phyloP scores from a whole-genome alignment of 2,329 filamentous ascomycete species.

The Penicillium capsulatum region DNA sequence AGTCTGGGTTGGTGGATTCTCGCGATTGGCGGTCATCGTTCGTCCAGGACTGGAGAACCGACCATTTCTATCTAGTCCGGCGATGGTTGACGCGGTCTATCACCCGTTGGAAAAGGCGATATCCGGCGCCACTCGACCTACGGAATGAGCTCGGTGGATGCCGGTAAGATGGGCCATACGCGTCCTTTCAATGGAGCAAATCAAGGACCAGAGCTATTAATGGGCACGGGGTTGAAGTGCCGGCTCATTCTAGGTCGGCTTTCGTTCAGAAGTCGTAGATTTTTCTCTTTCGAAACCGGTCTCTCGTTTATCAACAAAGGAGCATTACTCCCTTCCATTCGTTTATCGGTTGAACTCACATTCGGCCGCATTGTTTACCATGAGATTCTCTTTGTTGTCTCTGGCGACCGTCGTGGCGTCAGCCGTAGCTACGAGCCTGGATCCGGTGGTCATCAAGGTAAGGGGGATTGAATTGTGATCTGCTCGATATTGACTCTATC shows the following conservation, averaged over 20 bases:
- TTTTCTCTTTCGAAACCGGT: neutral
- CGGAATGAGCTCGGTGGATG: conserved; percentile 12
- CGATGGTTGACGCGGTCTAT: conserved; percentile 16
- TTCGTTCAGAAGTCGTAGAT: too few species aligned
- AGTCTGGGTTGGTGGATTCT: conserved; percentile 11
- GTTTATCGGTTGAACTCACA: conserved; percentile 14
- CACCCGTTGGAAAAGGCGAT: conserved; percentile 14
- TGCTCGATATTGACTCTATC: conserved; percentile 12
- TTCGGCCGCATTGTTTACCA: conserved; percentile 25
- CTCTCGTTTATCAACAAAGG: neutral
- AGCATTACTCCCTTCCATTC: conserved; percentile 12
- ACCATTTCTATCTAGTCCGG: conserved; percentile 7
- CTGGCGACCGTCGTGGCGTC: conserved; percentile 46
- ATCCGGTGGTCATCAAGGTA: conserved; percentile 61
- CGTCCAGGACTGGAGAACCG: conserved; percentile 10
- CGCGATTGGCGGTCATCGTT: conserved; percentile 1
- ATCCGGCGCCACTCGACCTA: conserved; percentile 6
- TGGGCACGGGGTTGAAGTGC: too few species aligned
- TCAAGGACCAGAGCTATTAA: too few species aligned
- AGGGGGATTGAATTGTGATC: conserved; percentile 1
- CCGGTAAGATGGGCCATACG: conserved; percentile 14
- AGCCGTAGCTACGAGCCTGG: conserved; percentile 48
- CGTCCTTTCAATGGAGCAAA: conserved; percentile 5
- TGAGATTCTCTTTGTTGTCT: conserved; percentile 51
- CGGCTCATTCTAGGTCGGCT: too few species aligned